phyloP scores from a whole-genome alignment of 2,329 filamentous ascomycete genomes.

The Trichoderma brevicompactum region DNA sequence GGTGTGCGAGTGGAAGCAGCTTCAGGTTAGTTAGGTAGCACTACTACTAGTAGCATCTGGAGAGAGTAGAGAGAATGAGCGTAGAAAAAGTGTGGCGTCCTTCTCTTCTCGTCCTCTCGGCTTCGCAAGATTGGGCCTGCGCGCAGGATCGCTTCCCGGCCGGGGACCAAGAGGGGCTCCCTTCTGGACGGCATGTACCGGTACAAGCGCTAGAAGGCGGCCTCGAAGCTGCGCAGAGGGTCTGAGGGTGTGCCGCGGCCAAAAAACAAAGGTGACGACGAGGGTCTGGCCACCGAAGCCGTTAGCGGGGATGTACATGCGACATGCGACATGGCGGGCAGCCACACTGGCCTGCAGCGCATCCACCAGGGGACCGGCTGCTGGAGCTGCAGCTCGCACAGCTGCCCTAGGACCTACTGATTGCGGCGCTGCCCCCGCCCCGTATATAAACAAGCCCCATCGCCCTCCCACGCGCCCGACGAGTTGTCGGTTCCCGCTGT shows the following conservation, averaged over 20 bases:
- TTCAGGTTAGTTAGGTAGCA: no score
- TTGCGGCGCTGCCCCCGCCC: constrained; percentile 60
- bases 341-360: no score
- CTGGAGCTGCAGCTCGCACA: constrained; percentile 1
- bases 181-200: constrained; percentile 1
- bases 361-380: no score
- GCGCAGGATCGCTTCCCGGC: constrained; percentile 26
- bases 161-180: constrained; percentile 19
- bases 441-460: constrained; percentile 64
- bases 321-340: no score
- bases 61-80: not conserved
- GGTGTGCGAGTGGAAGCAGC: no score
- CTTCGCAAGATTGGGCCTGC: constrained; percentile 10
- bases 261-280: not conserved
- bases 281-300: not conserved
- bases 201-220: constrained; percentile 14
- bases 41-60: no score
- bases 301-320: not conserved
- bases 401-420: constrained; percentile 48
- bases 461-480: constrained; percentile 57
- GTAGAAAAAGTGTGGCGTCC: not conserved
- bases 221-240: no score
- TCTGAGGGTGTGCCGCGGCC: not conserved
- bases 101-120: not conserved
- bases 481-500: constrained; percentile 39